Percentiles rank a stretch among this genome's conserved stretches.
Evolutionary conservation across 192 early-diverging fungal species (phyloP).

Genomic region (Phlyctochytrium bullatum): DNA sequence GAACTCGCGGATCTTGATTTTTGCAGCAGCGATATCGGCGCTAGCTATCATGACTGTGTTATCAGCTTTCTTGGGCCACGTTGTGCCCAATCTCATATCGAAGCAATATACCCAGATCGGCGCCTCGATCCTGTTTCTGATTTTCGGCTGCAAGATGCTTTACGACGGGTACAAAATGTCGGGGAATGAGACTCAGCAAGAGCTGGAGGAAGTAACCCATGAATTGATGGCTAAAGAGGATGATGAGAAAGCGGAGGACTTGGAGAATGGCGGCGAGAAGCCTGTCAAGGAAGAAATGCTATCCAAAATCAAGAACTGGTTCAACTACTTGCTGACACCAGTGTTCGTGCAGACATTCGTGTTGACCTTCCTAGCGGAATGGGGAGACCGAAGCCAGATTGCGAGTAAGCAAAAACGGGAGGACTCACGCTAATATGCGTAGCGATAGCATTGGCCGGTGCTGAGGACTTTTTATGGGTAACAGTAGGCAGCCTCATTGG

Average conservation of each 20-base stretch:
- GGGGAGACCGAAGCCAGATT: constrained; percentile 96
- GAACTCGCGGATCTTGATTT: constrained; percentile 86
- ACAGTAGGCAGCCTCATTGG: constrained; percentile 83
- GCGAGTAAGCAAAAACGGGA: too few relatives aligned
- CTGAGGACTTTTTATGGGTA: constrained; percentile 92
- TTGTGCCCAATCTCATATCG: constrained; percentile 83
- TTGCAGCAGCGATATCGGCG: constrained; percentile 83
- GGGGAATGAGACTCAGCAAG: constrained; percentile 81
- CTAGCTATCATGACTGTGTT: constrained; percentile 93
- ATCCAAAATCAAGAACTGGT: constrained; percentile 9
- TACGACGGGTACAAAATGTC: constrained; percentile 83
- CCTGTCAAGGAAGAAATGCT: constrained; percentile 2
- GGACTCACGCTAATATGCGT: neutral
- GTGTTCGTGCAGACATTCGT: constrained; percentile 95
- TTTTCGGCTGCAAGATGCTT: constrained; percentile 90
- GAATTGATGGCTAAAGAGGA: constrained; percentile 82
- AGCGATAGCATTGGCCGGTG: constrained; percentile 90
- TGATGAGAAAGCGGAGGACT: constrained; percentile 45
- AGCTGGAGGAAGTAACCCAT: constrained; percentile 86
- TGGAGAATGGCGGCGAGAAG: constrained; percentile 38
- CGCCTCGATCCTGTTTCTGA: constrained; percentile 83
- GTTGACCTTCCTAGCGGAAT: constrained; percentile 96
- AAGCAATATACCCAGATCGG: constrained; percentile 80
- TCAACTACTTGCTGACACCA: constrained; percentile 71
- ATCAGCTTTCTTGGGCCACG: constrained; percentile 89